Base-by-base conservation (phyloP, 768 basidiomycete genomes). In the Boletus reticulatus region DNA sequence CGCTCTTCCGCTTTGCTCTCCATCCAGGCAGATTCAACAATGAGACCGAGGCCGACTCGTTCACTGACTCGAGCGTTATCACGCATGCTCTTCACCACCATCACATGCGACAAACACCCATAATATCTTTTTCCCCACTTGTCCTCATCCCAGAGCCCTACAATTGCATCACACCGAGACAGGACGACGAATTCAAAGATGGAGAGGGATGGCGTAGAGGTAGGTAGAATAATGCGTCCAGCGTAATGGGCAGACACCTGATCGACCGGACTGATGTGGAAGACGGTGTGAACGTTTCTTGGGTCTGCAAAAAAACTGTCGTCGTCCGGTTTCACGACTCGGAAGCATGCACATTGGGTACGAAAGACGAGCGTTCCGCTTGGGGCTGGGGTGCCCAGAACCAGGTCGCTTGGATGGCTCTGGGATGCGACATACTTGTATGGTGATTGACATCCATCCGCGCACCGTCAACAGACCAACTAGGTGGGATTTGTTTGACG, bases 341-440 rank as follows among this genome's bases (percentile, higher is more conserved):
- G 39, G 19, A 67, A 60, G 13, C 19, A 16, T 7, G 61, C 51
- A 8, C 54, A 57, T 13, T 49, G 60, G 16, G 66, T 67, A 6
- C 58, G 61, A 46, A 68, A 67, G 48, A 65, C n/a, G 45, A 67
- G 63, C n/a, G 66, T 60, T 4, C 66, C 66, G 1, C n/a, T 20
- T 1, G 58, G 58, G 19, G 53, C 54, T 11, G 37, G 16, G n/a
- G 49, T 36, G 27, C 43, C 55, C 19, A 48, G 44, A 2, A 53
- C 16, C 7, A n/a, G 12, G 7, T 57, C 54, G 41, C 29, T 43
- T 10, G 55, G 37, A 24, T 43, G 6, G 22, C 34, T 36, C 43
- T 50, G 19, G 20, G 43, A 27, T 5, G 53, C 39, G 5, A 36
- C 14, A 6, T 67, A 67, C 17, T 37, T 52, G 19, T 31, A 24